Evolutionary conservation across 495 filamentous ascomycete species (phyloP), one percentile per base, ranked within the genome.

Genomic region (Talaromyces thailandensis): DNA sequence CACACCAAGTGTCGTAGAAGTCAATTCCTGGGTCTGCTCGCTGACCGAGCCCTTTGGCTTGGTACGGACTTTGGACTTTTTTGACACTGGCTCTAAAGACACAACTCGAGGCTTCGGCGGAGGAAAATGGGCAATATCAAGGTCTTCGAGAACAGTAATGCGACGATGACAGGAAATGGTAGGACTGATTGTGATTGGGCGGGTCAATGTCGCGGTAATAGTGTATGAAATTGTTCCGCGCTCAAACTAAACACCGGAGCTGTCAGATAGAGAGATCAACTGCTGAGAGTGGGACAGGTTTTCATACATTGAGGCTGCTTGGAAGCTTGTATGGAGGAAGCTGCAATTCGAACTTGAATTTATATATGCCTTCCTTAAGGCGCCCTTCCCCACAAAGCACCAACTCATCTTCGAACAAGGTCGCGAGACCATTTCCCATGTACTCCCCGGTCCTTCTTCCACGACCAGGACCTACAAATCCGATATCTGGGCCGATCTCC

Each of bases 171-270:
- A 92, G 40, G 82, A 88, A 8, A 86, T 79, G 6, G 86, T 93
- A 11, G 93, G 85, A 29, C 89, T 84, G 62, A 96, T 92, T 14
- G 93, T 88, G 0, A 89, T 93, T 6, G 95, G 94, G 58, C 91
- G 86, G 8, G 95, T 98, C 53, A 98, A 69, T 26, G 92, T 97
- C 50, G 93, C 86, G 18, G 89, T 90, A 67, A 98, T 82, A 74
- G 90, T 84, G 75, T 98, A 98, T 7, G 88, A 88, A 67, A 98
- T 91, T 14, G 90, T 91, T 23, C 95, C 94, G 66, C 92, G 86
- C 76, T 98, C 95, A 71, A 98, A 98, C 92, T 97, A 71, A 26
- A 71, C 24, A 64, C 56, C 48, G 40, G 3, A 48, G 31, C 40
- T 26, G 63, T 48, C 31, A 25, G 52, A 18, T 9, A 16, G 11